Percentiles rank a stretch among this genome's conserved stretches.
These are phyloP conservation scores for Pseudogymnoascus sp. DNA, from an alignment of 2,329 filamentous ascomycete genomes.

Conservation along the genomic window DNA sequence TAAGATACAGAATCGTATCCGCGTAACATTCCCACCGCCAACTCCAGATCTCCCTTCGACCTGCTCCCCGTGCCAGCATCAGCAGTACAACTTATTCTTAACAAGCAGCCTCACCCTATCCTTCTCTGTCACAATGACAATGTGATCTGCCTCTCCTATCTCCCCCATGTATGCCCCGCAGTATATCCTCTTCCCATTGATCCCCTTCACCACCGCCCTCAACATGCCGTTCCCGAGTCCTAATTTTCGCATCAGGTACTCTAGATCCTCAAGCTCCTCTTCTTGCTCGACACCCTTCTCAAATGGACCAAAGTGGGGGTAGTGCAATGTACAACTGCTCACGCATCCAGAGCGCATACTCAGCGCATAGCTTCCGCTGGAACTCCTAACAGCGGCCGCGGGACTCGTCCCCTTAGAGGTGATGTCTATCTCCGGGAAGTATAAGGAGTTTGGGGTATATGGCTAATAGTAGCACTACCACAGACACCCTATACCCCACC, in stretches of 20 bases:
- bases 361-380: not conserved
- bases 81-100: not conserved
- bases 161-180: not conserved
- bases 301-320: not conserved
- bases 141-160: not conserved
- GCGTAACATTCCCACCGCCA: not conserved
- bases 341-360: not conserved
- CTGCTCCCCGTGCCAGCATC: not conserved
- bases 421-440: conserved; percentile 1
- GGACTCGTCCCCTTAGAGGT: not conserved
- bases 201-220: not conserved
- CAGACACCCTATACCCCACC: not conserved
- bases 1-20: not conserved
- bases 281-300: conserved; percentile 3
- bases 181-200: conserved; percentile 7
- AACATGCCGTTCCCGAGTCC: not conserved
- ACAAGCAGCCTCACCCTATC: not conserved
- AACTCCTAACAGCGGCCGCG: not conserved
- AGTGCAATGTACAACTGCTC: not conserved
- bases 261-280: not conserved
- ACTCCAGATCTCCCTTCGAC: not conserved
- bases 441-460: not conserved
- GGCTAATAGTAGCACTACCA: not conserved
- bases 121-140: not conserved
- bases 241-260: not conserved